Evolutionary conservation across 1,284 basidiomycete species (phyloP), one percentile per base, ranked within the genome.

Genomic region (Ceratobasidium sp.): DNA sequence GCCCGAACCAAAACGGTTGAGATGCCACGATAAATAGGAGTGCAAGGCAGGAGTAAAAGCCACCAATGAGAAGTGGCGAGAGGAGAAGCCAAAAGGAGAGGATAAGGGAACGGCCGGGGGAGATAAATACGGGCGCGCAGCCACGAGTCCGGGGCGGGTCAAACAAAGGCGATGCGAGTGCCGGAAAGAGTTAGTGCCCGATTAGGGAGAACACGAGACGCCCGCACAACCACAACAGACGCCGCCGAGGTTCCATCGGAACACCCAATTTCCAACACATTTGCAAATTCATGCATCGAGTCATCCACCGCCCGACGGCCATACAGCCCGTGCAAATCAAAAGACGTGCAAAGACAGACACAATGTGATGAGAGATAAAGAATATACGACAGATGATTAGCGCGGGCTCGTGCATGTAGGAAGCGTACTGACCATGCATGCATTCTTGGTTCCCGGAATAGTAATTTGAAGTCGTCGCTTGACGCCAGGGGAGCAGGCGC

Each of bases 251-350:
- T 57, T 57, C 54, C 54, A 57, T 57, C 54, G 54, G 54, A 57
- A 57, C 13, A 21, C 9, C 7, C n/a, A 32, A 57, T 57, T 57
- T 23, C 9, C 14, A 57, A 57, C 35, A 30, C 9, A n/a, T 30
- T 57, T 57, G 16, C 54, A 57, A 57, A 57, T 57, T 8, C 26
- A 23, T n/a, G n/a, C 18, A 30, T 57, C 54, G 54, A 57, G 54
- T 57, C 54, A 57, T 57, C 28, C 54, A 57, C 54, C 6, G 54
- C 54, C 54, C 49, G 49, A n/a, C n/a, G n/a, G n/a, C n/a, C n/a
- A n/a, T n/a, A n/a, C n/a, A n/a, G n/a, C n/a, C n/a, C n/a, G n/a
- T n/a, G n/a, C n/a, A n/a, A n/a, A n/a, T n/a, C n/a, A n/a, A n/a
- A n/a, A n/a, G n/a, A n/a, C n/a, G n/a, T n/a, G n/a, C n/a, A n/a